Evolutionary conservation across 2,329 filamentous ascomycete species (phyloP), one percentile per base, ranked within the genome.

Genomic region (Aureobasidium sp.): DNA sequence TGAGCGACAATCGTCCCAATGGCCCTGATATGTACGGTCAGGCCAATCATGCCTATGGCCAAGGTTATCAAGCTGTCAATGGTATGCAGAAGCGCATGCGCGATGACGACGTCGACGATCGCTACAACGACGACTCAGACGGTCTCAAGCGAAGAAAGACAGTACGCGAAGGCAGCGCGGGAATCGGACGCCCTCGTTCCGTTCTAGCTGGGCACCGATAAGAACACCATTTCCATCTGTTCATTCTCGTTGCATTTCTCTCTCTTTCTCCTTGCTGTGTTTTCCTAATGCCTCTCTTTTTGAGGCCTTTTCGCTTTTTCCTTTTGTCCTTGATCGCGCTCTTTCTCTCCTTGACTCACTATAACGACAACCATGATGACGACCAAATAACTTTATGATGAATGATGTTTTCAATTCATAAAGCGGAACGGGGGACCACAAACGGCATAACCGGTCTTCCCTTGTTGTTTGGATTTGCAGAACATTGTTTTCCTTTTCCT

Each of bases 1-100:
- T 96, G 78, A 92, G 88, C 73, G 91, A 90, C 71, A 88, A 90
- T 64, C 84, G 90, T 12, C 78, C 83, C 20, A 90, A 90, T 67
- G 87, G 87, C n/a, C 82, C 80, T 34, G 75, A 84, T 13, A 66
- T 70, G n/a, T 71, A 72, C 39, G 77, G 82, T 23, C 82, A 82
- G 55, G 90, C 95, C 67, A 68, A 67, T 10, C 71, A 71, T 51
- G 70, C 69, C 48, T 64, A 65, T 3, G 69, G 71, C 44, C 81
- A 88, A 27, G 83, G 83, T 10, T 90, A 92, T 66, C 79, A 84
- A 17, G 76, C 83, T 6, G 85, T 87, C 62, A 64, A 61, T 20
- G 57, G 58, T 41, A 62, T 69, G 44, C 57, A 60, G 46, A 60
- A 60, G 46, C 57, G 57, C 12, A 60, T 51, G 57, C 57, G 57